These are phyloP conservation scores for Psilocybe cyanescens DNA, from an alignment of 768 basidiomycete species.

Conservation along the genomic window DNA sequence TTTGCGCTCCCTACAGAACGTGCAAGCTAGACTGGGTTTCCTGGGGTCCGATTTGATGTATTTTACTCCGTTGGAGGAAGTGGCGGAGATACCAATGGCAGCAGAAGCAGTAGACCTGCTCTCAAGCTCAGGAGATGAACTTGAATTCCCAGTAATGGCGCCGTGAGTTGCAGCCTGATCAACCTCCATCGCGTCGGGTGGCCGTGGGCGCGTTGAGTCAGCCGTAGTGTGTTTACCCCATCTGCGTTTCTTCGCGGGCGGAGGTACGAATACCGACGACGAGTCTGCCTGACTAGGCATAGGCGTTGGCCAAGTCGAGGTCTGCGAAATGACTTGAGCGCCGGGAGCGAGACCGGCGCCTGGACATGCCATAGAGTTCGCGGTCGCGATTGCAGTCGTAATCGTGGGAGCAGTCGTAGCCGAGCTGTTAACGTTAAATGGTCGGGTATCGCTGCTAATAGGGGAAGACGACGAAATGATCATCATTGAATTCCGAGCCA, in stretches of 20 bases:
- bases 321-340: background rate
- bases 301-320: background rate
- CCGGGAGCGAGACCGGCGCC: background rate
- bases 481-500: background rate
- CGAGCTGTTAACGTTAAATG: too few relatives aligned
- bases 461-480: background rate
- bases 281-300: too few relatives aligned
- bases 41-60: conserved; percentile 25
- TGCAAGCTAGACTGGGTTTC: conserved; percentile 37
- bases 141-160: background rate
- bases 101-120: background rate
- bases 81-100: background rate
- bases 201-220: background rate
- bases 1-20: conserved; percentile 46
- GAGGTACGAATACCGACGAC: background rate
- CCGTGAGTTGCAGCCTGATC: background rate
- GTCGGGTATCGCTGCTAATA: background rate
- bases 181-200: background rate
- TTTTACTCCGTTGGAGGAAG: background rate
- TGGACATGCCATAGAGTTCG: too few relatives aligned
- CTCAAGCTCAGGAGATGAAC: too few relatives aligned
- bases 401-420: too few relatives aligned
- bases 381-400: too few relatives aligned
- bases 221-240: background rate
- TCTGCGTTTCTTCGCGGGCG: conserved; percentile 9